Evolutionary conservation across 2,329 filamentous ascomycete genomes (phyloP), one percentile per base, ranked within the genome.

Genomic region (Ophiostoma perfectum): DNA sequence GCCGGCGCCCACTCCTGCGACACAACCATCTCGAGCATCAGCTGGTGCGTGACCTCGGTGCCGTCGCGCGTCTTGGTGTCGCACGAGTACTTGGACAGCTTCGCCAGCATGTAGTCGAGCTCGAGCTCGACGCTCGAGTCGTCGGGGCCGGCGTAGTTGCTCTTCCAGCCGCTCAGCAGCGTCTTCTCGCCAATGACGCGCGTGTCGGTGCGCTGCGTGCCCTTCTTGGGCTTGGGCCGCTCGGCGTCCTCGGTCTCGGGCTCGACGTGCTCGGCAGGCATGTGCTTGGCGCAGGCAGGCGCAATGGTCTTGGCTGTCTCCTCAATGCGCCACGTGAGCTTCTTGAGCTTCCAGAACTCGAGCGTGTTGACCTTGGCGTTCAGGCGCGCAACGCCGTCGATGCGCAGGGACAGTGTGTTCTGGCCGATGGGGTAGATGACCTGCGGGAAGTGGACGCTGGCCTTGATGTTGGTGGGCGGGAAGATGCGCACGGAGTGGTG

Each of bases 401-500:
- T 85, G 66, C 89, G 88, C 80, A 97, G 88, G 63, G 87, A 84
- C 65, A 97, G 84, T 11, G 84, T 90, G 80, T 96, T 94, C 74
- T 86, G 88, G 74, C 92, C 91, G 70, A 93, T 91, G 5, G 94
- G 93, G 79, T 97, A 90, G 71, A 97, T 88, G 72, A 96, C 87
- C 49, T 91, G 87, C 64, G 90, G 90, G 72, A 96, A 89, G 74
- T 92, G 88, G 71, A 95, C 90, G 75, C 88, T 89, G 69, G 92
- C 91, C 73, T 92, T 93, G 75, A 99, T 89, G 79, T 96, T 95
- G 73, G 95, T 99, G 0, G 95, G 94, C 64, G 94, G 95, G 80
- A 99, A 99, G 75, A 98, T 91, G 75, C 94, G 92, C 71, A 97
- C 88, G 16, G 91, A 96, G 79, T 93, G 89, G 79, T 96, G 94